Conservation (phyloP, 208 protist species). For the Acanthamoeba sp. region DNA sequence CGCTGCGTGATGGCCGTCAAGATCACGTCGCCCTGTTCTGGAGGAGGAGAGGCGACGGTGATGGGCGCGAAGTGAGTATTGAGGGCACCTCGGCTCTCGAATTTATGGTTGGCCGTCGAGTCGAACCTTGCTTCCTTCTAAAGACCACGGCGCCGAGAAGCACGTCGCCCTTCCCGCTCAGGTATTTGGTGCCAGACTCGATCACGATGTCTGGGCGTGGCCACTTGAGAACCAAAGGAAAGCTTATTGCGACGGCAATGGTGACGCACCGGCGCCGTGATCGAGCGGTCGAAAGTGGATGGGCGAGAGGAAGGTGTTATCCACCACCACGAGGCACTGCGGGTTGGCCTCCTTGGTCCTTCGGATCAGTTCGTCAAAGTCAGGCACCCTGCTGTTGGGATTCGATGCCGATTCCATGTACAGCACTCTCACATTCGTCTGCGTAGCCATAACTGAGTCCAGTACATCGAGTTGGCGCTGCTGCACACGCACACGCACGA, state of each 20-base stretch:
- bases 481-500: not conserved
- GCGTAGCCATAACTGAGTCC: too few relatives aligned
- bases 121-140: not conserved
- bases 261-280: not conserved
- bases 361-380: conserved; percentile 2
- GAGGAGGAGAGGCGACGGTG: not conserved
- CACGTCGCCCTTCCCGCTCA: conserved; percentile 96
- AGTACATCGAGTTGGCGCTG: too few relatives aligned
- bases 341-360: not conserved
- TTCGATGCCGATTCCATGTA: conserved; percentile 2
- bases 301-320: conserved; percentile 34
- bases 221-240: not conserved
- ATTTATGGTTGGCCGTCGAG: too few relatives aligned
- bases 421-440: not conserved
- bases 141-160: conserved; percentile 91
- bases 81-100: too few relatives aligned
- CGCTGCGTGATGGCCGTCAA: not conserved
- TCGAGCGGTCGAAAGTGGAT: conserved; percentile 9
- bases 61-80: too few relatives aligned
- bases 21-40: not conserved
- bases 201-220: conserved; percentile 93
- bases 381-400: not conserved
- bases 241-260: not conserved
- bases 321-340: conserved; percentile 17
- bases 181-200: conserved; percentile 96